Evolutionary conservation across 306 rosid species (phyloP), one percentile per base, ranked within the genome.

Genomic region (Phaseolus lunatus): DNA sequence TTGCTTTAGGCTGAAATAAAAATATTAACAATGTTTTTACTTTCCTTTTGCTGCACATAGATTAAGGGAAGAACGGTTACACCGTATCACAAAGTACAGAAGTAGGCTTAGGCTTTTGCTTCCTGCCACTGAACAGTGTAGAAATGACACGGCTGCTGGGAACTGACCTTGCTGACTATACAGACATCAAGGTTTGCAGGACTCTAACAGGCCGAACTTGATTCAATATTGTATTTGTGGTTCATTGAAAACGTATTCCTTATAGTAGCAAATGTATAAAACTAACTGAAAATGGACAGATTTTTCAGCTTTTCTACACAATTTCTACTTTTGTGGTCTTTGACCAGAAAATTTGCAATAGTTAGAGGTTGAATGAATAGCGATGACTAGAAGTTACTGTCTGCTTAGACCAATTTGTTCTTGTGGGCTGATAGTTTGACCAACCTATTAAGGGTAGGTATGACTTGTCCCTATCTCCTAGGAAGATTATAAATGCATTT

Each of bases 61-160:
- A 59, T 85, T 89, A 57, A 86, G 97, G 80, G 92, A 89, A 81
- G 91, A 87, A 54, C 90, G 99, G 72, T 80, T 80, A 20, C 83
- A 44, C 11, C 89, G 96, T 19, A 95, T 95, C 72, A 82, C 87
- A 48, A 88, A 97, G 86, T 95, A 95, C 87, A 86, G 88, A 81
- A 75, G 78, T 39, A 87, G 99, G 87, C 97, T 95, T 16, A 89
- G 91, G 81, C 97, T 92, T 84, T 89, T 95, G 79, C 96, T 95
- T 79, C 97, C 97, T 67, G 76, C 84, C 0, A 85, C 75, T n/a
- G 96, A 91, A 73, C 93, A 84, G 81, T 80, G 85, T 77, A 80
- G 92, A 67, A 88, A 83, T 73, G 94, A 92, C 70, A 62, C 86
- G 58, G 87, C 92, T 72, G 82, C 92, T 39, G 92, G 91, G 74